Evolutionary conservation across 1,139 yeast genomes (phyloP), one percentile per base, ranked within the genome.

Genomic region (Lodderomyces beijingensis): DNA sequence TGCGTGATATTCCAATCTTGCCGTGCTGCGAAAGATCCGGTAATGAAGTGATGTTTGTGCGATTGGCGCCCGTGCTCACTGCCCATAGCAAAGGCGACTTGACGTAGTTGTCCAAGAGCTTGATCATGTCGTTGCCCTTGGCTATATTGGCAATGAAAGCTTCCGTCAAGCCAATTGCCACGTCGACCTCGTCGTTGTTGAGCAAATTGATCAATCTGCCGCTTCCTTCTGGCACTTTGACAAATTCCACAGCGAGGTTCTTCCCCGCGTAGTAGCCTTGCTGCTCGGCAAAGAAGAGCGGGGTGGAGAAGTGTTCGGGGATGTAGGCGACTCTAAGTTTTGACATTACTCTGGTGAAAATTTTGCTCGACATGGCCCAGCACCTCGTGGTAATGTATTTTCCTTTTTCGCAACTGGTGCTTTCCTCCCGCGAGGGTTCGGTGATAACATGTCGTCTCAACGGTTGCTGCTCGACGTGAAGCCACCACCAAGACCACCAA

Each of bases 301-400:
- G 96, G 0, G 95, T 83, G 27, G 91, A 78, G 51, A 87, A 88
- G 53, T 88, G 96, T 56, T 88, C 96, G 2, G 96, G 96, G 32
- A 88, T 79, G 57, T 77, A 84, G 4, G 95, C 96, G 15, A 88
- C 83, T 18, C 16, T 30, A n/a, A 30, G 32, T 3, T 22, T 30
- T 24, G 32, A 16, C 27, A 30, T 28, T 21, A 26, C 13, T 20
- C 18, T 20, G 11, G 26, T 26, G 25, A n/a, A n/a, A n/a, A n/a
- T n/a, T n/a, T n/a, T n/a, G n/a, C n/a, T n/a, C n/a, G n/a, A n/a
- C n/a, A n/a, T n/a, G n/a, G n/a, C n/a, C n/a, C n/a, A n/a, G n/a
- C n/a, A n/a, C n/a, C n/a, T n/a, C n/a, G n/a, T n/a, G n/a, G n/a
- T n/a, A n/a, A n/a, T n/a, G n/a, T n/a, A n/a, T n/a, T n/a, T n/a